Evolutionary conservation across 495 filamentous ascomycete species (phyloP).

Genomic region (Saxophila tyrrhenica): DNA sequence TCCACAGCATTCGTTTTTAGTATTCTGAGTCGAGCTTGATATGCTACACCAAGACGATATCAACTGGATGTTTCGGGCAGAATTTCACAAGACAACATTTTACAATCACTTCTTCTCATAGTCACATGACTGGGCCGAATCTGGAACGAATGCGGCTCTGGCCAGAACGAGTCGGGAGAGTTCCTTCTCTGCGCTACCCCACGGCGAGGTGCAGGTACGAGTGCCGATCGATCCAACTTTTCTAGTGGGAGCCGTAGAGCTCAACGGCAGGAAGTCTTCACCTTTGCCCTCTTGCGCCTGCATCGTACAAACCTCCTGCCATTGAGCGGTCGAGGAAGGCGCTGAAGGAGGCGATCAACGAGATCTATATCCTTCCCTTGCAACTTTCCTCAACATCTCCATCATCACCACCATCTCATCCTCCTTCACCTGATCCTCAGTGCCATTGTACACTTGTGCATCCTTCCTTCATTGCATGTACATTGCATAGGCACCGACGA

Average conservation of each 20-base stretch:
- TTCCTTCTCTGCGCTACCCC: not conserved
- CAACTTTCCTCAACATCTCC: constrained; percentile 1
- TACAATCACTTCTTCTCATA: not conserved
- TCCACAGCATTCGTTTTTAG: no score
- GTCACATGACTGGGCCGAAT: not conserved
- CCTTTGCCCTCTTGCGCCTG: not conserved
- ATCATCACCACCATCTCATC: not conserved
- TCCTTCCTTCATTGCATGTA: not conserved
- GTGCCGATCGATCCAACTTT: not conserved
- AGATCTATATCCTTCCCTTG: not conserved
- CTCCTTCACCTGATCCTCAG: no score
- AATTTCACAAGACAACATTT: not conserved
- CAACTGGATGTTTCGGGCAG: no score
- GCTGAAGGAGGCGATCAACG: not conserved
- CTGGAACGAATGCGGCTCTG: not conserved
- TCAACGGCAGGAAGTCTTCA: not conserved
- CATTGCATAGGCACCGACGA: no score
- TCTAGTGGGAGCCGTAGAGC: not conserved
- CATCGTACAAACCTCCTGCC: not conserved
- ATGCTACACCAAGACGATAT: no score
- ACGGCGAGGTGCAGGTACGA: not conserved
- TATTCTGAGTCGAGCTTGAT: no score
- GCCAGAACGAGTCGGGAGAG: not conserved
- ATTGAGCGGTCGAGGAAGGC: not conserved
- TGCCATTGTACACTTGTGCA: no score